These are phyloP conservation scores for Coemansia sp. DNA, from an alignment of 192 early-diverging fungal species.

Conservation along the genomic window DNA sequence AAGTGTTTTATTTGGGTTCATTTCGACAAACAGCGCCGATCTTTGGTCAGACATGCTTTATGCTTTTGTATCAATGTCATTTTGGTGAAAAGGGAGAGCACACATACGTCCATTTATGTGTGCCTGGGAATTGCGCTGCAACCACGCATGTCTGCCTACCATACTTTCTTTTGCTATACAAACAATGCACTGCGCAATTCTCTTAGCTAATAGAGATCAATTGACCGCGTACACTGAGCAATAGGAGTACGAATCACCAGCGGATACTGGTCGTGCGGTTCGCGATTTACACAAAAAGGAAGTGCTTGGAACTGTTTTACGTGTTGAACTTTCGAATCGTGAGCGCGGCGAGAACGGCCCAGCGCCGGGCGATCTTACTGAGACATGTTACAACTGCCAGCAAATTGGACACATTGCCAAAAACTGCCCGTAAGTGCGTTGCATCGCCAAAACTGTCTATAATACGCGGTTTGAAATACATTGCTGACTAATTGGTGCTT, in stretches of 20 bases:
- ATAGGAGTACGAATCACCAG: conserved; percentile 23
- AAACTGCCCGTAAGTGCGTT: conserved; percentile 34
- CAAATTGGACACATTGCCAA: conserved; percentile 36
- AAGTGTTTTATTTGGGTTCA: too few relatives aligned
- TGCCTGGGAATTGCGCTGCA: not conserved
- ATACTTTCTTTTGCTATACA: not conserved
- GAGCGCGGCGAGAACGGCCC: conserved; percentile 24
- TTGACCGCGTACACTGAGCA: not conserved
- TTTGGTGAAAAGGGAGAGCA: not conserved
- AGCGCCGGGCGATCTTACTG: conserved; percentile 28
- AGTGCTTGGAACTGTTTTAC: conserved; percentile 16
- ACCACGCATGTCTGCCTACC: not conserved
- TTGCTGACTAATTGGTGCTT: not conserved
- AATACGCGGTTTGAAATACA: not conserved
- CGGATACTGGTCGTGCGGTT: conserved; percentile 14
- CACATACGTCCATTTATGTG: not conserved
- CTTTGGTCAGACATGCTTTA: not conserved
- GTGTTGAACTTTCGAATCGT: conserved; percentile 41
- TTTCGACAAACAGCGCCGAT: conserved; percentile 2
- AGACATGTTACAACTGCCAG: conserved; percentile 35
- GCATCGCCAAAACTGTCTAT: not conserved
- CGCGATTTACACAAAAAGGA: conserved; percentile 18
- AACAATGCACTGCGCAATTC: not conserved
- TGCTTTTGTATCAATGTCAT: too few relatives aligned
- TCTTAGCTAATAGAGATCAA: not conserved